Evolutionary conservation across 257 asterid genomes (phyloP), one percentile per base, ranked within the genome.

Genomic region (Primulina huaijiensis): DNA sequence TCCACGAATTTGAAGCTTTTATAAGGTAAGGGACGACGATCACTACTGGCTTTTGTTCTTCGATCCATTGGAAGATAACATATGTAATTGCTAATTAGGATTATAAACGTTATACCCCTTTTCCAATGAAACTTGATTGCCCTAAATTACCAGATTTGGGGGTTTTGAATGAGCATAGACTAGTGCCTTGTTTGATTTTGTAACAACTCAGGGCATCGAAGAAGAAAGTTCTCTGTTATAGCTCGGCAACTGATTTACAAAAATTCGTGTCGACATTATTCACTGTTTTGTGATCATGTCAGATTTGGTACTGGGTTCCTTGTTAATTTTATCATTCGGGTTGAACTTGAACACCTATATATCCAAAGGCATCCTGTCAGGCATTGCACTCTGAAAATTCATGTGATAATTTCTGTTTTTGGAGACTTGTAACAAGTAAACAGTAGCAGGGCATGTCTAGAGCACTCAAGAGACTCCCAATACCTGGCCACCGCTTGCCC

Each of bases 401-500:
- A 14, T 4, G 6, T 14, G 55, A 46, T 3, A 40, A 27, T 27
- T 27, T 27, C 2, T 27, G 30, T 27, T 27, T 40, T 10, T 40
- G 56, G 20, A 0, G 56, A 16, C 8, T 50, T 50, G 20, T 50
- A 16, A 5, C 56, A 50, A 50, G 56, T 50, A 16, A 50, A 50
- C 56, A 50, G 20, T 50, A 16, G 8, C 20, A 50, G 20, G 74
- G 75, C 52, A 80, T 82, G 84, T 75, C 84, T 10, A 68, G 82
- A 67, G 74, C 77, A 55, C 37, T 71, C 20, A 69, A 60, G 37
- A 74, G 56, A 72, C 69, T 77, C 72, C 63, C 71, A 7, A 62
- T 64, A 20, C 74, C 74, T 64, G 46, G 30, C 35, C 74, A 35
- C 67, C 81, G 68, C 70, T 70, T 46, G n/a, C 75, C 60, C 1